phyloP scores from a whole-genome alignment of 192 early-diverging fungal genomes.

The Linnemannia exigua region DNA sequence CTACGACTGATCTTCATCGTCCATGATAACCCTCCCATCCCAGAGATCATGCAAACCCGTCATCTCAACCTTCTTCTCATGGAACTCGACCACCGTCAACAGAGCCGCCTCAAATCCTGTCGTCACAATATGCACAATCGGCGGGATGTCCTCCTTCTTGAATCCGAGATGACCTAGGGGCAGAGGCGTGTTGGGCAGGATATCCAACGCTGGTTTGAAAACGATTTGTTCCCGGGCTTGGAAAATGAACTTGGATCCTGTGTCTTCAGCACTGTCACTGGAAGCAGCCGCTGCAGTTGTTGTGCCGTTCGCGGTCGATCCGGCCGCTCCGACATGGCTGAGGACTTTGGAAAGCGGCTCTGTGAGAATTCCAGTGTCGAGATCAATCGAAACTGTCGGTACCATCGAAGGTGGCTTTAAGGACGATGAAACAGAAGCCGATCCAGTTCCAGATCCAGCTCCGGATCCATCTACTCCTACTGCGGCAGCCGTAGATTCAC shows the following conservation, averaged over 20 bases:
- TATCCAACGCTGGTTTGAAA: slow-evolving; percentile 49
- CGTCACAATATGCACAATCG: slow-evolving; percentile 47
- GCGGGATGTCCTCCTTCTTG: slow-evolving; percentile 56
- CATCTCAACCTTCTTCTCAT: slow-evolving; percentile 52
- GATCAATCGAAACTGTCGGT: neutral
- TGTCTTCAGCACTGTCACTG: neutral
- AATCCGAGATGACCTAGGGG: slow-evolving; percentile 49
- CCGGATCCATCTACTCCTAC: neutral
- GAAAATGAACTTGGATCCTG: slow-evolving; percentile 28
- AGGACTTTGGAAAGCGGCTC: neutral
- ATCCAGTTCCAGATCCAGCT: neutral
- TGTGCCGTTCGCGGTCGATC: neutral
- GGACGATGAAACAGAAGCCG: neutral
- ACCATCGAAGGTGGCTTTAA: neutral
- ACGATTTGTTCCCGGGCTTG: slow-evolving; percentile 48
- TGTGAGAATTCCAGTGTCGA: neutral
- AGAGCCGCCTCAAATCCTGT: slow-evolving; percentile 35
- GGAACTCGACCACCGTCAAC: slow-evolving; percentile 37
- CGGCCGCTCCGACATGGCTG: neutral
- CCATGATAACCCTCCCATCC: slow-evolving; percentile 40
- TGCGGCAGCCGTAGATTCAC: neutral
- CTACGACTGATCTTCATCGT: slow-evolving; percentile 21
- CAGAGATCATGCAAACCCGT: slow-evolving; percentile 49
- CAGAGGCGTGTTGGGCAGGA: slow-evolving; percentile 50
- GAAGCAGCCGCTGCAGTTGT: neutral